Evolutionary conservation across 2,329 filamentous ascomycete species (phyloP).

Genomic region (Simplicillium sp.): DNA sequence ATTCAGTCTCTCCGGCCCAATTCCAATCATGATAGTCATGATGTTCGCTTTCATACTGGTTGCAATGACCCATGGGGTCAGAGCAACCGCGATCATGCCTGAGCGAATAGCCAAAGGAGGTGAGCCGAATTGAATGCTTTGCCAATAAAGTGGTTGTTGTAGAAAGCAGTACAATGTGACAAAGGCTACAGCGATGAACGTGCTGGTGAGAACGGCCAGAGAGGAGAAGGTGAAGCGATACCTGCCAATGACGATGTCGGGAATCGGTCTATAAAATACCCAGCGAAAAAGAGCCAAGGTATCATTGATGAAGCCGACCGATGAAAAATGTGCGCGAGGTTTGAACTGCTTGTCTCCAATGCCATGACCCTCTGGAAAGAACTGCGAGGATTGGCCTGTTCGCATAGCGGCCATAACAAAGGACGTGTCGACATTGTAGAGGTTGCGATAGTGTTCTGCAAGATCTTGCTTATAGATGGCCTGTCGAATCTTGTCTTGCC

Average conservation of each 20-base stretch:
- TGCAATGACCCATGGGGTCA: conserved; percentile 87
- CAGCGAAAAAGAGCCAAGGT: conserved; percentile 75
- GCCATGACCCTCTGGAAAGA: conserved; percentile 60
- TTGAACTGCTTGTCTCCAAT: conserved; percentile 46
- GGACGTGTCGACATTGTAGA: conserved; percentile 41
- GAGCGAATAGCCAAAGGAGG: conserved; percentile 79
- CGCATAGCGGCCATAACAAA: conserved; percentile 34
- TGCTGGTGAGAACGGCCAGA: conserved; percentile 59
- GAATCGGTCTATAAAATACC: conserved; percentile 81
- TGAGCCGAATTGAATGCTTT: conserved; percentile 77
- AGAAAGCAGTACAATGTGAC: conserved; percentile 76
- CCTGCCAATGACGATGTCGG: conserved; percentile 59
- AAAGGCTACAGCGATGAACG: conserved; percentile 59
- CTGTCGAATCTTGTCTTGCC: conserved; percentile 87
- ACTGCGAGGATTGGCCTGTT: conserved; percentile 52
- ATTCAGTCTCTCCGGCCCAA: conserved; percentile 85
- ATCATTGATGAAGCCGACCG: conserved; percentile 66
- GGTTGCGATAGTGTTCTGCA: conserved; percentile 50
- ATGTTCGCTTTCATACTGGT: conserved; percentile 88
- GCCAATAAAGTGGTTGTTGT: conserved; percentile 81
- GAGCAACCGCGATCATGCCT: conserved; percentile 84
- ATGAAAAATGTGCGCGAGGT: conserved; percentile 66
- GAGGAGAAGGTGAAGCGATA: conserved; percentile 73
- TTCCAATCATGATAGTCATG: conserved; percentile 74
- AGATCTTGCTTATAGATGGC: conserved; percentile 80